A percentile compares a stretch with the other conserved stretches of the same genome.
phyloP scores from a whole-genome alignment of 2,329 filamentous ascomycete genomes.

The Cladophialophora immunda region DNA sequence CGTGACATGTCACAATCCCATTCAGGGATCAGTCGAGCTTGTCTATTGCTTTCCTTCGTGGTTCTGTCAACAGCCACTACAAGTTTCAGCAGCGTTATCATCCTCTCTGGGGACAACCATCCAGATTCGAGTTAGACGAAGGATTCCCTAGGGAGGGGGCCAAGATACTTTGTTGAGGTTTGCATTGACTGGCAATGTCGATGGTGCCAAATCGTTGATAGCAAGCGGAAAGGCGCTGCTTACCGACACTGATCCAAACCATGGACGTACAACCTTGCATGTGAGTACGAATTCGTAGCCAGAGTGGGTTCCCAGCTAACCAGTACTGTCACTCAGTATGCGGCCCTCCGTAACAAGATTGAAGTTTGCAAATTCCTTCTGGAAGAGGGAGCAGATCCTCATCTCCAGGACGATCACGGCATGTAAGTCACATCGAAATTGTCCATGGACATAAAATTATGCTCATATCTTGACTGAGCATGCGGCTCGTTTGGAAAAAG shows the following conservation, averaged over 20 bases:
- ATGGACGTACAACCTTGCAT: constrained; percentile 1
- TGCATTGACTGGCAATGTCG: not conserved
- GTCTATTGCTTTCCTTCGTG: too few relatives aligned
- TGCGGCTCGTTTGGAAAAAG: too few relatives aligned
- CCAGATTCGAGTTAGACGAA: not conserved
- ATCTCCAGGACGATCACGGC: not conserved
- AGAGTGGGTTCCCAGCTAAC: not conserved
- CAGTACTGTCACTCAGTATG: not conserved
- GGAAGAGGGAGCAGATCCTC: not conserved
- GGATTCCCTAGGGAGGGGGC: not conserved
- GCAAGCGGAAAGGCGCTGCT: not conserved
- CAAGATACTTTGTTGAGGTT: not conserved
- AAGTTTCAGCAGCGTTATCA: not conserved
- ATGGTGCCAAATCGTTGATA: not conserved
- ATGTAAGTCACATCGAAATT: not conserved
- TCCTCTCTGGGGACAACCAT: not conserved
- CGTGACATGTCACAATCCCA: too few relatives aligned
- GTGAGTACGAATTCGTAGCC: not conserved
- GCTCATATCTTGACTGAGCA: too few relatives aligned
- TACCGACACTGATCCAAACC: not conserved
- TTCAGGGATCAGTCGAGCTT: too few relatives aligned
- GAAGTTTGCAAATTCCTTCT: not conserved
- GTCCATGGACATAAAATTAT: too few relatives aligned
- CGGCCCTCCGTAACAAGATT: not conserved
- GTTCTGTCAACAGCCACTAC: not conserved